phyloP scores from a whole-genome alignment of 2,329 filamentous ascomycete genomes.

The Epichloe elymi region DNA sequence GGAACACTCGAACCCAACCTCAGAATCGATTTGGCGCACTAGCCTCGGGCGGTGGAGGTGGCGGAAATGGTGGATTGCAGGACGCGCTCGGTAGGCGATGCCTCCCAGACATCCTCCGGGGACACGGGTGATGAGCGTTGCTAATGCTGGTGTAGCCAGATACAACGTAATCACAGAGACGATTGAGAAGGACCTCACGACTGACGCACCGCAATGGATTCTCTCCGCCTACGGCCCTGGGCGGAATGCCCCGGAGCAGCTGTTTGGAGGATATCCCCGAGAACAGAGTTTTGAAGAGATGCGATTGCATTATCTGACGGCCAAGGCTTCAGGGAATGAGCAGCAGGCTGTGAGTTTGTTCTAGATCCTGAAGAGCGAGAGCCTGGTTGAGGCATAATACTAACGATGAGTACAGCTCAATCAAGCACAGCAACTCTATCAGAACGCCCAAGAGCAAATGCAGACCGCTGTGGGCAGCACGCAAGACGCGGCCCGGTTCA shows the following conservation, averaged over 20 bases:
- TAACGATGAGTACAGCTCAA: conserved; percentile 31
- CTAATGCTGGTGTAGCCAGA: conserved; percentile 13
- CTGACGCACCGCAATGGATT: conserved; percentile 69
- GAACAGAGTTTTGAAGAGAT: conserved; percentile 88
- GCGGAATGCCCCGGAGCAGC: conserved; percentile 60
- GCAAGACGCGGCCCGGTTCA: conserved; percentile 57
- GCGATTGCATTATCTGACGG: conserved; percentile 56
- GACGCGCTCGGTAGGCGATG: conserved; percentile 12
- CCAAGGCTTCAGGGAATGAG: conserved; percentile 45
- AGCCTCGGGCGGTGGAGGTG: conserved; percentile 13
- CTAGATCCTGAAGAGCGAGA: background rate
- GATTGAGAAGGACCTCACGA: conserved; percentile 54
- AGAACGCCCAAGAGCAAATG: conserved; percentile 57
- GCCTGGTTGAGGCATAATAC: background rate
- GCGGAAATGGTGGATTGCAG: conserved; percentile 13
- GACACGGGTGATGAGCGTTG: background rate
- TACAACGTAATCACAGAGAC: conserved; percentile 43
- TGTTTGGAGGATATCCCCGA: conserved; percentile 65
- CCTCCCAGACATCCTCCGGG: background rate
- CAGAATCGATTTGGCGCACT: conserved; percentile 47
- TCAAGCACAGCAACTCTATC: conserved; percentile 47
- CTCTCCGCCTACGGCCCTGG: conserved; percentile 77
- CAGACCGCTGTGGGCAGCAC: conserved; percentile 55
- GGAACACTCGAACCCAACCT: conserved; percentile 19
- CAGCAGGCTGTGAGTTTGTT: conserved; percentile 33